phyloP scores from a whole-genome alignment of 257 asterid genomes.

The Mentha longifolia region DNA sequence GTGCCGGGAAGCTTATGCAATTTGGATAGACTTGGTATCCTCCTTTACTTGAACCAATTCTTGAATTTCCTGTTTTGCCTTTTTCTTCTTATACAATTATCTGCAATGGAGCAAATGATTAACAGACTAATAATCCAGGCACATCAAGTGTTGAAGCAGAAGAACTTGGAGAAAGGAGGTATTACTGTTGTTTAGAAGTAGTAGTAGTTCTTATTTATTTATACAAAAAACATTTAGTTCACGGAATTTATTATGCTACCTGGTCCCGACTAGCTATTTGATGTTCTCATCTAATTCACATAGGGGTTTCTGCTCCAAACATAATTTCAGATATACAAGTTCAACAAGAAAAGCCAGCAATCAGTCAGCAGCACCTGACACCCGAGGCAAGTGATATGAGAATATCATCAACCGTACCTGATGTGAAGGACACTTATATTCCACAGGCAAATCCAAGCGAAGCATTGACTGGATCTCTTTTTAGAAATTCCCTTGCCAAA shows the following conservation, averaged over 20 bases:
- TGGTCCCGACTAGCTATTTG: background rate
- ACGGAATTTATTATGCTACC: slow-evolving; percentile 8
- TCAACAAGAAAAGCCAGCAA: slow-evolving; percentile 37
- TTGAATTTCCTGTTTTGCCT: slow-evolving; percentile 24
- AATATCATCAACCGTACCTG: slow-evolving; percentile 42
- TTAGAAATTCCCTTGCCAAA: slow-evolving; percentile 45
- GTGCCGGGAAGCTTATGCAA: slow-evolving; percentile 80
- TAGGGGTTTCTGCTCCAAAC: slow-evolving; percentile 42
- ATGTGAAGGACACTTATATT: slow-evolving; percentile 34
- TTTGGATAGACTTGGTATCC: slow-evolving; percentile 78
- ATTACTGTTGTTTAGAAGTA: slow-evolving; percentile 32
- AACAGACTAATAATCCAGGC: slow-evolving; percentile 67
- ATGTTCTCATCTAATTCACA: slow-evolving; percentile 23
- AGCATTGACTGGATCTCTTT: slow-evolving; percentile 47
- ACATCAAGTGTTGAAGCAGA: slow-evolving; percentile 74
- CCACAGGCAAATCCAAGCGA: slow-evolving; percentile 37
- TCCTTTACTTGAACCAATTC: slow-evolving; percentile 22
- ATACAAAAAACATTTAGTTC: background rate
- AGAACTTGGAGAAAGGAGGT: slow-evolving; percentile 76
- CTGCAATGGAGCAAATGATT: slow-evolving; percentile 13
- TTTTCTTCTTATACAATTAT: background rate
- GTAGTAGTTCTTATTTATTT: slow-evolving; percentile 20
- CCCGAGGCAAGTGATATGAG: slow-evolving; percentile 38
- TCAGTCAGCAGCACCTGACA: slow-evolving; percentile 33
- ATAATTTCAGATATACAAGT: slow-evolving; percentile 48